These are phyloP conservation scores for Suillus brevipes DNA, from an alignment of 768 basidiomycete genomes.

Conservation along the genomic window DNA sequence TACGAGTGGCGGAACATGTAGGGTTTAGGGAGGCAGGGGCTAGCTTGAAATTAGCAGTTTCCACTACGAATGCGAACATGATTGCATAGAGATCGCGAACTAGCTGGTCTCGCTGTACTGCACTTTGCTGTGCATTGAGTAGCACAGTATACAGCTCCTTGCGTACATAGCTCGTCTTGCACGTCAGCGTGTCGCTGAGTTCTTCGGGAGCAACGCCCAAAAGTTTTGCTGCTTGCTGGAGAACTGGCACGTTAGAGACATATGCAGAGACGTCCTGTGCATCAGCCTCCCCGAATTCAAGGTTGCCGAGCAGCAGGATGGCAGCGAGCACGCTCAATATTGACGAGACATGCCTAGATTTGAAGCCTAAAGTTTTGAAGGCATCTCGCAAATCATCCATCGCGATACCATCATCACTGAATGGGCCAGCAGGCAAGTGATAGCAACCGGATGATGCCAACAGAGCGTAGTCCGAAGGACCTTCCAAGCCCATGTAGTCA, in stretches of 20 bases:
- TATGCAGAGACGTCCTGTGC: conserved; percentile 55
- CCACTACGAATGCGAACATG: conserved; percentile 61
- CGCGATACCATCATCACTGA: conserved; percentile 58
- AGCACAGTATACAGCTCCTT: conserved; percentile 60
- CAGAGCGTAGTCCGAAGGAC: conserved; percentile 57
- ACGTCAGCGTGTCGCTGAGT: conserved; percentile 53
- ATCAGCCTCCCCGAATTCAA: conserved; percentile 57
- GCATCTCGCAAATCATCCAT: conserved; percentile 60
- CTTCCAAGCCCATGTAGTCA: conserved; percentile 53
- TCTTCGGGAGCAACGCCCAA: conserved; percentile 57
- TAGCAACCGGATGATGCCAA: conserved; percentile 62
- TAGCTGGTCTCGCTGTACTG: conserved; percentile 52
- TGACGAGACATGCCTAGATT: conserved; percentile 54
- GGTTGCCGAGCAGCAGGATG: conserved; percentile 57
- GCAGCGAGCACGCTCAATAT: conserved; percentile 55
- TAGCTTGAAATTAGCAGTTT: conserved; percentile 61
- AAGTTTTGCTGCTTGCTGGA: conserved; percentile 49
- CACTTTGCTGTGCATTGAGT: conserved; percentile 51
- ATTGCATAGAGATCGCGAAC: conserved; percentile 62
- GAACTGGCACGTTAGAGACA: conserved; percentile 44
- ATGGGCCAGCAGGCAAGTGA: conserved; percentile 61
- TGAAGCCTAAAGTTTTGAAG: conserved; percentile 59
- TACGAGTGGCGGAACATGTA: conserved; percentile 43
- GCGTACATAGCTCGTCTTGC: conserved; percentile 57
- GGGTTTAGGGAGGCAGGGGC: conserved; percentile 45